phyloP scores from a whole-genome alignment of 208 protist species.

The Trypanosomatidae sp. region DNA sequence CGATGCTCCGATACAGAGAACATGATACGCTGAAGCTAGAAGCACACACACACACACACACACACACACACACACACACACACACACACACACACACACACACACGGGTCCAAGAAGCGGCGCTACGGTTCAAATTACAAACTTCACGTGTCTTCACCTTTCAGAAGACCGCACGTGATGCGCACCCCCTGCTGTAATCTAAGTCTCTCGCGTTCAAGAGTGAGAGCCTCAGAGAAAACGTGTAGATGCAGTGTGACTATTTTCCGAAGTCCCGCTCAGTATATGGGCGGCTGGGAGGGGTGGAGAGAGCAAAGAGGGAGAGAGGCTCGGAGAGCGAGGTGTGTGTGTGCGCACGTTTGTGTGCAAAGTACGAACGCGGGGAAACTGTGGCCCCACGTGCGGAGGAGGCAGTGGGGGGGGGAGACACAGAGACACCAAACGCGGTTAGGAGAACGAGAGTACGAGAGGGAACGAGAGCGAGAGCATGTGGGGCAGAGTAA shows the following conservation, averaged over 20 bases:
- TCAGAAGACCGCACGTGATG: background rate
- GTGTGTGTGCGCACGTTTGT: background rate
- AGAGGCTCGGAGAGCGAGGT: constrained; percentile 3
- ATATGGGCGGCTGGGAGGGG: background rate
- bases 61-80: background rate
- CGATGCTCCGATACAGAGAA: constrained; percentile 35
- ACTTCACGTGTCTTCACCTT: background rate
- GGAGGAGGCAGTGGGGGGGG: background rate
- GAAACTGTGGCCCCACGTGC: background rate
- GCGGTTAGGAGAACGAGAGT: background rate
- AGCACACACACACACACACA: constrained; percentile 1
- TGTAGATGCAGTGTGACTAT: background rate
- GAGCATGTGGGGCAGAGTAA: background rate
- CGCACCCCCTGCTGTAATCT: background rate
- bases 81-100: background rate
- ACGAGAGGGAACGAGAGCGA: background rate
- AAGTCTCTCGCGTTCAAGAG: background rate
- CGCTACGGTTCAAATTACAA: background rate
- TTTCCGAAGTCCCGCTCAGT: background rate
- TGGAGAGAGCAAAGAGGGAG: background rate
- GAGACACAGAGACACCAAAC: background rate
- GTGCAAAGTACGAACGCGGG: background rate
- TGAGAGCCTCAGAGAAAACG: background rate
- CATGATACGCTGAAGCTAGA: constrained; percentile 15
- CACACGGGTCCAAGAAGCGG: background rate